Base-by-base conservation (phyloP, 139 green algal genomes). In the Chlorella sp. region DNA sequence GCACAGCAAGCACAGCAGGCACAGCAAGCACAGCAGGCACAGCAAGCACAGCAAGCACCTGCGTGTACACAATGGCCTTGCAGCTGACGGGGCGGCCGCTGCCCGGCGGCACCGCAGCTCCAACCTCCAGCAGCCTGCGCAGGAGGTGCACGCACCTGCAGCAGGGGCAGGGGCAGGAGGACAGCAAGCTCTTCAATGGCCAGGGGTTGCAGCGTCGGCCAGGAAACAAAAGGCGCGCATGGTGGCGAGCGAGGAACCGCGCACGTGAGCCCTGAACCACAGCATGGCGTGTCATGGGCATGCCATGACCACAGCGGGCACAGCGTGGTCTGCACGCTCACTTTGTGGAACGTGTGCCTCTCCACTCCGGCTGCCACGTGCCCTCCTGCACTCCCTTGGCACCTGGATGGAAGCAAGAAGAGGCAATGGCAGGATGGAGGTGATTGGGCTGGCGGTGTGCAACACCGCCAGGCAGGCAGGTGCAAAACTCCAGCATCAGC, bases 51-150 rank as follows among this genome's bases (percentile, higher is more conserved):
- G 88, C 80, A 89, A 41, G 15, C 95, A 79, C 93, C 84, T 96
- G 92, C n/a, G 89, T 95, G 89, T 97, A 99, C 26, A 98, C 93
- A 55, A 99, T 98, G 7, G 92, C 93, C 90, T 97, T 98, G 51
- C 55, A 9, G 25, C 25, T 80, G 82, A 39, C 36, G 26, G 34
- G 67, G 20, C 82, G 57, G 57, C 41, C 74, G 62, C 47, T n/a
- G 51, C 62, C 47, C 0, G 56, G 65, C 1, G 67, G 74, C 5
- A 86, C 82, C 32, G 80, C 88, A 2, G 88, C 90, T 2, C 92
- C 90, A 15, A 96, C 64, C 51, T 93, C 88, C 20, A 32, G 47
- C 62, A 97, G 92, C 39, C 92, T 73, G 17, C 51, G 23, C 21
- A 98, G 81, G 38, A 99, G 92, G 84, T 98, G 91, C 23, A 90